Conservation (phyloP, 2,329 filamentous ascomycete genomes). For the Microthyrium microscopicum region DNA sequence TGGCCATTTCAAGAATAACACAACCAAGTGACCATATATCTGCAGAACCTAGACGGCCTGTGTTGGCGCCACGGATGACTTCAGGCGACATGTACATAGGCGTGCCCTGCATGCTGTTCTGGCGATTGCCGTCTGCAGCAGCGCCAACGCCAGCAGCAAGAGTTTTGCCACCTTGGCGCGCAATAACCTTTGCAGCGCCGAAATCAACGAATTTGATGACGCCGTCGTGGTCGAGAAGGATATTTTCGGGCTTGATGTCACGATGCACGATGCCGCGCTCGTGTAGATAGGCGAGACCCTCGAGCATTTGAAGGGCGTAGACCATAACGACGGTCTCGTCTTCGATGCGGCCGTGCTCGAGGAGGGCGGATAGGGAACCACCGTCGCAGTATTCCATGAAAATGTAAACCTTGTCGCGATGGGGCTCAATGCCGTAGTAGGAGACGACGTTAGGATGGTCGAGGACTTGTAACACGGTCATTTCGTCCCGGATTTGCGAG, state of each 20-base stretch:
- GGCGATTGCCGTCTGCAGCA: conserved; percentile 39
- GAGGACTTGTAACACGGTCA: conserved; percentile 86
- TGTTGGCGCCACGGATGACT: conserved; percentile 75
- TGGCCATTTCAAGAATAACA: conserved; percentile 95
- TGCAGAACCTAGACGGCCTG: conserved; percentile 65
- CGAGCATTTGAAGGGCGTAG: conserved; percentile 82
- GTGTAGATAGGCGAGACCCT: conserved; percentile 86
- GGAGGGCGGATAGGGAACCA: conserved; percentile 70
- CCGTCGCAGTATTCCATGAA: conserved; percentile 99
- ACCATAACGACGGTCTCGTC: conserved; percentile 97
- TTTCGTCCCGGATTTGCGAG: conserved; percentile 87
- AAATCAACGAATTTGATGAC: conserved; percentile 99
- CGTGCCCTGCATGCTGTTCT: conserved; percentile 79
- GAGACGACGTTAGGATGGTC: conserved; percentile 97
- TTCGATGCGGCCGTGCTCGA: conserved; percentile 93
- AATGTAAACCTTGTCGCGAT: conserved; percentile 98
- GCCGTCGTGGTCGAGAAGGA: conserved; percentile 90
- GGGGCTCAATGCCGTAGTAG: conserved; percentile 95
- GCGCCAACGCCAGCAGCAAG: conserved; percentile 49
- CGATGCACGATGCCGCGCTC: conserved; percentile 84
- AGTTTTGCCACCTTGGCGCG: conserved; percentile 80
- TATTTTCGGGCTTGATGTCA: conserved; percentile 97
- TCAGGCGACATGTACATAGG: conserved; percentile 99
- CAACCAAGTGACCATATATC: conserved; percentile 96
- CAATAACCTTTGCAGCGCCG: conserved; percentile 91